Base-by-base conservation (phyloP, 2,329 filamentous ascomycete genomes). In the Purpureocillium lavendulum region DNA sequence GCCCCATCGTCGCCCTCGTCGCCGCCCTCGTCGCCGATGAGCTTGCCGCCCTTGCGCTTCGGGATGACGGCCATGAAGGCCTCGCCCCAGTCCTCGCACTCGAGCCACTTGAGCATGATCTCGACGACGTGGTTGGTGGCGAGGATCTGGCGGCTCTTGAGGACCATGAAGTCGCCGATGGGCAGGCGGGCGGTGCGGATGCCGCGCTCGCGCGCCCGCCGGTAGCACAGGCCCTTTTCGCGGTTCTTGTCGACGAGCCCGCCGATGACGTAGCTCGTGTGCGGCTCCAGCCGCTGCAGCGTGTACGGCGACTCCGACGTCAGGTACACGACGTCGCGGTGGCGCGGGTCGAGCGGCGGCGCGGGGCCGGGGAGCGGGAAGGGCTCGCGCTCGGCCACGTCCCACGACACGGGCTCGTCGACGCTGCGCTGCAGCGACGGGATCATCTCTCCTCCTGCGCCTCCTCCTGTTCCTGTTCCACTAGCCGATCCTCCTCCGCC, bases 101-200 rank as follows among this genome's bases (percentile, higher is more conserved):
- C 87, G 40, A 98, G 62, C 88, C 89, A 98, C 48, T 80, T 81
- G 34, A 95, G 66, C 87, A 98, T 95, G 46, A 98, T 97, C 63
- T 97, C 90, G 35, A 92, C 77, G 2, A 98, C 92, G 55, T 98
- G 92, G 56, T 97, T 98, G 7, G 90, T 96, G 4, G 90, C 82
- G 41, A 98, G 67, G 4, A 98, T 86, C 51, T 83, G 79, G 26
- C 92, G 78, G 51, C 84, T 89, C 40, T 82, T 75, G 85, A 98
- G 94, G 47, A 87, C 75, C 70, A 98, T 82, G 60, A 87, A 97
- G 46, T 97, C 82, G n/a, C 88, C 87, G 52, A 98, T 97, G 0
- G 92, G 92, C 40, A 98, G 62, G 57, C 87, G 89, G 2, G 90
- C 92, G 0, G 92, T 97, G 47, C 83, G 82, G 51, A 98, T 78